Evolutionary conservation across 2,329 filamentous ascomycete genomes (phyloP), one percentile per base, ranked within the genome.

Genomic region (Fusarium hostae): DNA sequence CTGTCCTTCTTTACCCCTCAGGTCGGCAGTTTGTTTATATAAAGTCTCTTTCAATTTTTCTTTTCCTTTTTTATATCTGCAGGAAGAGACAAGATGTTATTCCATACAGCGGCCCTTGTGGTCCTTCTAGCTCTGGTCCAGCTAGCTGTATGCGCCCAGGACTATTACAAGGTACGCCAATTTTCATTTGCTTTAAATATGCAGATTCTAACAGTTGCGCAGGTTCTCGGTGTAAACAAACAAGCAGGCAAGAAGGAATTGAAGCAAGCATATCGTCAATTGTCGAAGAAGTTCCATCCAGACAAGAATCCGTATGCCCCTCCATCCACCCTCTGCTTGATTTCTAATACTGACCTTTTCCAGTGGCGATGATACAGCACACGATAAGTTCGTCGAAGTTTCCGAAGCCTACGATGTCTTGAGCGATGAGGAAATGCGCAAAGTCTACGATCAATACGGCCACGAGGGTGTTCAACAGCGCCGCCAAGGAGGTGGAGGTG

Each of bases 401-500:
- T 93, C 95, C 50, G 95, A 98, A 84, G 96, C 96, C 63, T 99
- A 99, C 87, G 96, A 98, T 78, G 90, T 94, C 45, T 91, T 99
- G 34, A 94, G 90, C 74, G 91, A 96, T 73, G 81, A 91, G 35
- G 91, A 96, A 67, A 90, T 90, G 28, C 93, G 96, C 75, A 90
- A 92, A 75, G 92, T 98, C 77, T 99, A 99, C 86, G 95, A 99
- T 81, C 90, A 94, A 78, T 92, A 97, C 80, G 96, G 96, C 66
- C 93, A 97, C 79, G 95, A 98, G 55, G 96, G 94, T 28, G 86
- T 98, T 55, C 90, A 96, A 78, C 91, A 96, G 79, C 93, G 94
- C 77, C 90, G 92, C 77, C 92, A 93, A 48, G 88, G 90, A 45
- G 89, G 88, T 39, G 87, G 88, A 13, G 70, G 73, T 11, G 77